These are phyloP conservation scores for Arthrocladium fulminans DNA, from an alignment of 2,329 filamentous ascomycete genomes.

Conservation along the genomic window DNA sequence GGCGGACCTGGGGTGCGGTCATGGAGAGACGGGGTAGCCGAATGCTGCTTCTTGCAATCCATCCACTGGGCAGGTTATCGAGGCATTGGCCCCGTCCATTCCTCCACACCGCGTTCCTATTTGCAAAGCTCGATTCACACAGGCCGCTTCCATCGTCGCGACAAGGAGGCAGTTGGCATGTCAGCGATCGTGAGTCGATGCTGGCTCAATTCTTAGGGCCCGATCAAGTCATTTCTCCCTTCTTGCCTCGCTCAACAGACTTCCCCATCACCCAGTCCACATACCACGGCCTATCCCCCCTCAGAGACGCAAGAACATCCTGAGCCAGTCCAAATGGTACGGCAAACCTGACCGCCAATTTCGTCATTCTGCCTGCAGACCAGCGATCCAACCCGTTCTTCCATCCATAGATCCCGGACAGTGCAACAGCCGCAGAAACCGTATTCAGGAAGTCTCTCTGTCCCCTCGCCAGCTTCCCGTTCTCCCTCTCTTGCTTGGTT, in stretches of 20 bases:
- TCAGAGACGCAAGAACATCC: conserved; percentile 60
- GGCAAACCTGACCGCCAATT: conserved; percentile 69
- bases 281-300: conserved; percentile 59
- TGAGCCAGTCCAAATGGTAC: conserved; percentile 72
- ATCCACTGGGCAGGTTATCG: too few relatives aligned
- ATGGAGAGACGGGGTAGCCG: too few relatives aligned
- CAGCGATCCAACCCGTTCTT: conserved; percentile 74
- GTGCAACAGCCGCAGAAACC: conserved; percentile 69
- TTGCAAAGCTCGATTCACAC: too few relatives aligned
- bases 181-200: too few relatives aligned
- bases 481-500: conserved; percentile 73
- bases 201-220: not conserved
- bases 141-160: too few relatives aligned
- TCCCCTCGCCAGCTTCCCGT: conserved; percentile 53
- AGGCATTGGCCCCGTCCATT: too few relatives aligned
- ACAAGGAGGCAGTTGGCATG: too few relatives aligned
- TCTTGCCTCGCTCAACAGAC: not conserved
- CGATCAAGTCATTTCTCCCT: not conserved
- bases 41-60: too few relatives aligned
- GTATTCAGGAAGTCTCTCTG: conserved; percentile 71
- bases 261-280: conserved; percentile 54
- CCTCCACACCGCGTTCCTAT: too few relatives aligned
- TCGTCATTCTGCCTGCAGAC: conserved; percentile 68
- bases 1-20: too few relatives aligned
- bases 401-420: conserved; percentile 78